These are phyloP conservation scores for Tetratostichococcus sp. DNA, from an alignment of 139 green algal species.

Conservation along the genomic window DNA sequence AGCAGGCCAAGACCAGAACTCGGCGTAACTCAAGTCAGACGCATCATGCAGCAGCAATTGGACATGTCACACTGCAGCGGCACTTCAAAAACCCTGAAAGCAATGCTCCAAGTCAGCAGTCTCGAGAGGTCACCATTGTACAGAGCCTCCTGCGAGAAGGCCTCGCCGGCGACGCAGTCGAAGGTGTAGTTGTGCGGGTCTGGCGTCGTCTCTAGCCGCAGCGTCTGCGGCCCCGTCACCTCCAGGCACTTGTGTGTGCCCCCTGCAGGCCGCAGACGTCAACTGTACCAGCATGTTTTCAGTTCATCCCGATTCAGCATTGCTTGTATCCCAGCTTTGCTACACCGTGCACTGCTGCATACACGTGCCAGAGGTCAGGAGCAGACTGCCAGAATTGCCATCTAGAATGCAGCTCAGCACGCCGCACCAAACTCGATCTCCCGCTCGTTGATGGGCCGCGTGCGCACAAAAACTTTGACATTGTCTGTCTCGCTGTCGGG, in stretches of 20 bases:
- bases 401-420: too few relatives aligned
- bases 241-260: slow-evolving; percentile 23
- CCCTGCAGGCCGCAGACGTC: slow-evolving; percentile 11
- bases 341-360: too few relatives aligned
- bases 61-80: too few relatives aligned
- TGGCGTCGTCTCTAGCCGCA: slow-evolving; percentile 24
- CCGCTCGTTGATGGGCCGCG: slow-evolving; percentile 30
- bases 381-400: too few relatives aligned
- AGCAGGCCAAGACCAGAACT: not conserved
- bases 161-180: slow-evolving; percentile 31
- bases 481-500: slow-evolving; percentile 11
- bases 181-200: slow-evolving; percentile 42
- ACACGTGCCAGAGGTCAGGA: too few relatives aligned
- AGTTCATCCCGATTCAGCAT: too few relatives aligned
- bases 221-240: slow-evolving; percentile 3
- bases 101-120: not conserved
- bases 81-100: too few relatives aligned
- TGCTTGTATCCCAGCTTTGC: too few relatives aligned
- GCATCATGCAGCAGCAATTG: too few relatives aligned
- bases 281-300: too few relatives aligned
- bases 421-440: slow-evolving; percentile 22
- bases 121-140: slow-evolving; percentile 18
- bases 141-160: slow-evolving; percentile 28
- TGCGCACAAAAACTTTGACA: slow-evolving; percentile 40
- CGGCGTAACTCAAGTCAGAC: too few relatives aligned